Conservation (phyloP, 2,329 filamentous ascomycete species). For the Monosporascus sp. region DNA sequence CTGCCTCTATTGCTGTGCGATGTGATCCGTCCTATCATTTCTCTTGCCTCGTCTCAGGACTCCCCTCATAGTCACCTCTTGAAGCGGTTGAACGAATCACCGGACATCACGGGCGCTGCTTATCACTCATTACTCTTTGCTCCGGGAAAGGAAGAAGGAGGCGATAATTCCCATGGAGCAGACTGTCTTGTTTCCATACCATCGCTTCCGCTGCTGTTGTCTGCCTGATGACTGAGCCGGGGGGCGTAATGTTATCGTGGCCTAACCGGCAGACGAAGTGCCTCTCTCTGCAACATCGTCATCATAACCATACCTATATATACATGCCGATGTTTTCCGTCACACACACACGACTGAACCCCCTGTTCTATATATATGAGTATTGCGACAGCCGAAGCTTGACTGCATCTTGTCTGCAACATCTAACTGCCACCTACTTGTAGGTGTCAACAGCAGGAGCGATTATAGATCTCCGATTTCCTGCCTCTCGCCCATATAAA, state of each 20-base stretch:
- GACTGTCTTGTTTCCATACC: neutral
- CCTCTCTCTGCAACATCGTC: too few relatives aligned
- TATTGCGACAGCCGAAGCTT: neutral
- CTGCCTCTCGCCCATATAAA: constrained; percentile 12
- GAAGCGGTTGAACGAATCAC: neutral
- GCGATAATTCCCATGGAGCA: neutral
- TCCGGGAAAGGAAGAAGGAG: neutral
- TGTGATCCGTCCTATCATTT: neutral
- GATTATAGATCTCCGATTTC: neutral
- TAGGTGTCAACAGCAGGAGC: neutral
- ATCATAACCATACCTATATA: neutral
- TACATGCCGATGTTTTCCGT: neutral
- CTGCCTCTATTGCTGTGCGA: neutral
- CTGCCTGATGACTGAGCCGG: neutral
- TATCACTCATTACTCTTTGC: neutral
- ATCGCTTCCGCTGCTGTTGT: neutral
- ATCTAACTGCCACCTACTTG: neutral
- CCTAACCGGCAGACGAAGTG: neutral
- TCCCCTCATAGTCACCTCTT: neutral
- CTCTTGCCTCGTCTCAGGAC: neutral
- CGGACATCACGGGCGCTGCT: neutral
- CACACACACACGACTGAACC: neutral
- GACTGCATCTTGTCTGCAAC: neutral
- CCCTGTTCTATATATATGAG: neutral
- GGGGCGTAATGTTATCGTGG: neutral